Conservation (phyloP, 75 land plant species). For the Gnetum montanum region DNA sequence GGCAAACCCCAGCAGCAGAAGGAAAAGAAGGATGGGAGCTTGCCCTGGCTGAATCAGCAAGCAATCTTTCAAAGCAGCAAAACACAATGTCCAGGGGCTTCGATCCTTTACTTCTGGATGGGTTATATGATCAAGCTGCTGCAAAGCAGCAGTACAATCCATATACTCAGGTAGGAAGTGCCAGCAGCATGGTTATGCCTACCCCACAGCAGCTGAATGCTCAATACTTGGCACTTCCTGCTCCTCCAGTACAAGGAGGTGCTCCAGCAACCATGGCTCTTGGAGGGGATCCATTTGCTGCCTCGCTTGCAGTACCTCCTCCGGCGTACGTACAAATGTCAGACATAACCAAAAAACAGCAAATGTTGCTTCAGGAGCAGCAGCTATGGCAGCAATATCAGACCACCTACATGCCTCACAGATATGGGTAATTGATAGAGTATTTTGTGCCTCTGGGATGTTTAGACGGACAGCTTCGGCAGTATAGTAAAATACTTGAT, state of each 20-base stretch:
- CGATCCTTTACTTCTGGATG: slow-evolving; percentile 22
- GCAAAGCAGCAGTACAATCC: not conserved
- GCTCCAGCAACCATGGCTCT: slow-evolving; percentile 5
- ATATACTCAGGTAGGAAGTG: slow-evolving; percentile 9
- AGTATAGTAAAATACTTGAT: too few relatives aligned
- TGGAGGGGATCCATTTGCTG: slow-evolving; percentile 71
- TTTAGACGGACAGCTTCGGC: not conserved
- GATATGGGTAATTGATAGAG: not conserved
- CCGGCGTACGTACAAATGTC: slow-evolving; percentile 92
- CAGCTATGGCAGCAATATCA: slow-evolving; percentile 82
- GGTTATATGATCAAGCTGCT: slow-evolving; percentile 32
- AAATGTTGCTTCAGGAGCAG: slow-evolving; percentile 77
- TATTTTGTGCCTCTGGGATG: not conserved
- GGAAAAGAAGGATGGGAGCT: slow-evolving; percentile 52
- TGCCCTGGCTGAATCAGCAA: slow-evolving; percentile 27
- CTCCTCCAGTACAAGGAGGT: slow-evolving; percentile 10
- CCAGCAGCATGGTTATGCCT: slow-evolving; percentile 46
- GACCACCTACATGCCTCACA: slow-evolving; percentile 48
- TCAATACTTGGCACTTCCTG: slow-evolving; percentile 45
- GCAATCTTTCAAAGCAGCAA: slow-evolving; percentile 29
- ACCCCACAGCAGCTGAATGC: slow-evolving; percentile 32
- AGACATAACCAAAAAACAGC: slow-evolving; percentile 80
- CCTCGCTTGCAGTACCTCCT: slow-evolving; percentile 59
- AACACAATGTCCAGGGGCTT: slow-evolving; percentile 21
- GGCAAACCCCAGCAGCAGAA: slow-evolving; percentile 27